phyloP scores from a whole-genome alignment of 805 yeast species.

The Nakazawaea molendinolei region DNA sequence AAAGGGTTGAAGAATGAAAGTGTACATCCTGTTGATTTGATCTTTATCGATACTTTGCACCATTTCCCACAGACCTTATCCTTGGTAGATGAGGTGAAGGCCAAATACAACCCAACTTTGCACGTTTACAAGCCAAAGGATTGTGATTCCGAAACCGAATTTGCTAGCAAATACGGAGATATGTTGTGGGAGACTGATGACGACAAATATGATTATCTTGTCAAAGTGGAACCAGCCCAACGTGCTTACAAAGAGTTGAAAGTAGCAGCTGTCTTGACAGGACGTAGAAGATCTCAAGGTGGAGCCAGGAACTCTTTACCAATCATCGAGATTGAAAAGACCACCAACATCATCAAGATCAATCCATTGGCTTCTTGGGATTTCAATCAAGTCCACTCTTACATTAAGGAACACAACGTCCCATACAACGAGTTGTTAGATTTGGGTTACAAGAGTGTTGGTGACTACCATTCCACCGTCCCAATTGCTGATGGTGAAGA shows the following conservation, averaged over 20 bases:
- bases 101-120: slow-evolving; percentile 48
- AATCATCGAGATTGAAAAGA: slow-evolving; percentile 68
- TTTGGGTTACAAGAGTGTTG: slow-evolving; percentile 84
- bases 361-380: slow-evolving; percentile 86
- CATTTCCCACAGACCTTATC: slow-evolving; percentile 93
- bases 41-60: slow-evolving; percentile 84
- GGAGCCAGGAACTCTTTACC: slow-evolving; percentile 69
- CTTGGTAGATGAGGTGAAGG: slow-evolving; percentile 52
- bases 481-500: slow-evolving; percentile 92
- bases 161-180: slow-evolving; percentile 63
- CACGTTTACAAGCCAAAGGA: slow-evolving; percentile 65
- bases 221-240: slow-evolving; percentile 88
- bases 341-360: slow-evolving; percentile 70
- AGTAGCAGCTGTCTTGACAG: slow-evolving; percentile 86
- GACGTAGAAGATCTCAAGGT: slow-evolving; percentile 87
- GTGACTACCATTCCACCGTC: slow-evolving; percentile 91
- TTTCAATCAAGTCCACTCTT: slow-evolving; percentile 61
- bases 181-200: slow-evolving; percentile 82
- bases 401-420: slow-evolving; percentile 63
- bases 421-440: slow-evolving; percentile 84
- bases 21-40: slow-evolving; percentile 52
- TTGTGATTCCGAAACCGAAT: slow-evolving; percentile 51
- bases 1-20: slow-evolving; percentile 16
- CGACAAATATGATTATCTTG: slow-evolving; percentile 72
- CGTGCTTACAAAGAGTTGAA: slow-evolving; percentile 70